These are phyloP conservation scores for Canavalia ensiformis DNA, from an alignment of 306 rosid genomes.

Conservation along the genomic window DNA sequence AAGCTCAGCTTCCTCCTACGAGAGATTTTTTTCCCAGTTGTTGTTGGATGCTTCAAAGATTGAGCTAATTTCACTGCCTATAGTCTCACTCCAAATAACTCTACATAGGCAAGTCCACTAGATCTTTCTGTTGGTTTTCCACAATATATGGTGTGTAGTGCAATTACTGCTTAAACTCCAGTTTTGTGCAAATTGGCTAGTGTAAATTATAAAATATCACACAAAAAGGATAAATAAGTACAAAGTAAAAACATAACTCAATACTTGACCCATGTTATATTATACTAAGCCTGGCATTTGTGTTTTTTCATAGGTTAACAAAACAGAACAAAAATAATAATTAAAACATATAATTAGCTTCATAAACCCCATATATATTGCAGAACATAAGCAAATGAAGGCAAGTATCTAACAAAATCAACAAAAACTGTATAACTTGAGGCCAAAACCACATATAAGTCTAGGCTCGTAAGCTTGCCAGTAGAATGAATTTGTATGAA, in stretches of 20 bases:
- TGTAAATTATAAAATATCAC: too few species aligned
- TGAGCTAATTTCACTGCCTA: too few species aligned
- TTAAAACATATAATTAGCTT: neutral
- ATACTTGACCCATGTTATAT: neutral
- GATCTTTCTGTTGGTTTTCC: too few species aligned
- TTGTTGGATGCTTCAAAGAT: too few species aligned
- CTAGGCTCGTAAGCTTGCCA: neutral
- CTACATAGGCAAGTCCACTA: too few species aligned
- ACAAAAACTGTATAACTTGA: slow-evolving; percentile 5
- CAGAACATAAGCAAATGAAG: slow-evolving; percentile 30
- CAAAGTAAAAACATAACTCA: slow-evolving; percentile 7
- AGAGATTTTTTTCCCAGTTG: too few species aligned
- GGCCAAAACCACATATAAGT: slow-evolving; percentile 3
- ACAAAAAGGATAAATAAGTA: too few species aligned
- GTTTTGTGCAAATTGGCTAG: too few species aligned
- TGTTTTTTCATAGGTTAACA: neutral
- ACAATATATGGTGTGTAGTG: too few species aligned
- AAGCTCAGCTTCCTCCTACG: too few species aligned
- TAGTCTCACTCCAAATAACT: too few species aligned
- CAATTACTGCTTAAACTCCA: too few species aligned
- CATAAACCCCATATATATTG: slow-evolving; percentile 9
- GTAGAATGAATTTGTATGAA: slow-evolving; percentile 2
- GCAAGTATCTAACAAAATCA: slow-evolving; percentile 27
- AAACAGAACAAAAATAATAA: slow-evolving; percentile 4
- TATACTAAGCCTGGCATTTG: neutral